These are phyloP conservation scores for Lecanicillium sp. DNA, from an alignment of 2,329 filamentous ascomycete genomes.

Conservation along the genomic window DNA sequence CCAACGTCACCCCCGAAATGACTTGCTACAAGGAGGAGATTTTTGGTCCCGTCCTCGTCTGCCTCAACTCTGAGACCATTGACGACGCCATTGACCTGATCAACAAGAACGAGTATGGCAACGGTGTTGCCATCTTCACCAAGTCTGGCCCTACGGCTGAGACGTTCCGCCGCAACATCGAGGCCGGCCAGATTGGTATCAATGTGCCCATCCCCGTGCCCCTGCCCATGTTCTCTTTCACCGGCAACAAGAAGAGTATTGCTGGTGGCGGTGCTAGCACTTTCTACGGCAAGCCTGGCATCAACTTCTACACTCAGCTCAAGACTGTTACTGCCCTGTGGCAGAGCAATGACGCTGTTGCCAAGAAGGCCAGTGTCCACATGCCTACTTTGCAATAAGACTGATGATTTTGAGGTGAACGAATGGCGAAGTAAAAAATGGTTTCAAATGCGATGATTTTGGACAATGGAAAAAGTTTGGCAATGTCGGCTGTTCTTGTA, in stretches of 20 bases:
- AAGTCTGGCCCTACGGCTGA: conserved; percentile 68
- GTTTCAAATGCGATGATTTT: too few relatives aligned
- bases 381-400: conserved; percentile 59
- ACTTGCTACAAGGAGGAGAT: conserved; percentile 80
- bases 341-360: conserved; percentile 76
- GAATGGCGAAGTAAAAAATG: too few relatives aligned
- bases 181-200: conserved; percentile 79
- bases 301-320: conserved; percentile 93
- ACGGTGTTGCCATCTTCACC: conserved; percentile 81
- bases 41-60: conserved; percentile 77
- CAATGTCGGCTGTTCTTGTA: neutral
- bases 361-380: conserved; percentile 74
- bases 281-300: conserved; percentile 88
- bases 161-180: conserved; percentile 70
- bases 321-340: conserved; percentile 97
- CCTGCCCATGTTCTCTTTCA: conserved; percentile 64
- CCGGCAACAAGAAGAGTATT: conserved; percentile 78
- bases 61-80: conserved; percentile 67
- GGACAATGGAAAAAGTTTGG: neutral
- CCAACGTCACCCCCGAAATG: conserved; percentile 73
- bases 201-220: conserved; percentile 74
- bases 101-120: conserved; percentile 81
- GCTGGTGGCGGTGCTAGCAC: conserved; percentile 88
- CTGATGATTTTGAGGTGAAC: neutral
- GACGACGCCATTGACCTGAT: conserved; percentile 75